phyloP scores from a whole-genome alignment of 768 basidiomycete species.

The Sutorius australiensis region DNA sequence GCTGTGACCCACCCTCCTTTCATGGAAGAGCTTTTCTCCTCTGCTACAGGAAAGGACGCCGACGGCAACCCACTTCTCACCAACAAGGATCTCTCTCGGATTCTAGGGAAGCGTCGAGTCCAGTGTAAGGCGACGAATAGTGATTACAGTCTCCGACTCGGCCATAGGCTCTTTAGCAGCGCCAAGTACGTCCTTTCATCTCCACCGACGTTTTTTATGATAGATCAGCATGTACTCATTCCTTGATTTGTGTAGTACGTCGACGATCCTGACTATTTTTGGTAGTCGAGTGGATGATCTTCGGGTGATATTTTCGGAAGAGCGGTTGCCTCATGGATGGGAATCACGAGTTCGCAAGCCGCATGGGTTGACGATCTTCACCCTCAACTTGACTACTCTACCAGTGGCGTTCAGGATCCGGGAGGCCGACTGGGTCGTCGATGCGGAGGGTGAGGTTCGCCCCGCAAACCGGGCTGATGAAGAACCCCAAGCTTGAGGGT shows the following conservation, averaged over 20 bases:
- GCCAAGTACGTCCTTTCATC: constrained; percentile 49
- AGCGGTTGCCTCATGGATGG: constrained; percentile 68
- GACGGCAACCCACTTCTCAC: constrained; percentile 49
- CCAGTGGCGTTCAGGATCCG: constrained; percentile 7
- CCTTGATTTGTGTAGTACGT: constrained; percentile 39
- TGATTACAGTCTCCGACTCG: constrained; percentile 46
- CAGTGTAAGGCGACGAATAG: constrained; percentile 52
- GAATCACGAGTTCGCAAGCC: constrained; percentile 53
- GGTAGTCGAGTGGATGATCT: constrained; percentile 59
- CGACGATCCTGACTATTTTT: constrained; percentile 60
- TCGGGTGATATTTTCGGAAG: constrained; percentile 52
- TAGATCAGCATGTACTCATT: neutral
- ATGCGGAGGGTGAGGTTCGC: neutral
- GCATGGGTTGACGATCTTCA: constrained; percentile 54
- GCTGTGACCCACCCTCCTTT: constrained; percentile 44
- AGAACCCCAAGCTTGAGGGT: neutral
- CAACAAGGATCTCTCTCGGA: constrained; percentile 51
- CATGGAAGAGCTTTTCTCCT: constrained; percentile 56
- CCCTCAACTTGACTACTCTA: constrained; percentile 41
- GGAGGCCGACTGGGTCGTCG: constrained; percentile 12
- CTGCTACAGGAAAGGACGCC: constrained; percentile 55
- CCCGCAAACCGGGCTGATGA: neutral
- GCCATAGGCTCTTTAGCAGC: constrained; percentile 63
- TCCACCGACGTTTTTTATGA: neutral
- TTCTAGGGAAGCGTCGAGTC: constrained; percentile 56